Conservation (phyloP, 1,284 basidiomycete species). For the Phellopilus nigrolimitatus region DNA sequence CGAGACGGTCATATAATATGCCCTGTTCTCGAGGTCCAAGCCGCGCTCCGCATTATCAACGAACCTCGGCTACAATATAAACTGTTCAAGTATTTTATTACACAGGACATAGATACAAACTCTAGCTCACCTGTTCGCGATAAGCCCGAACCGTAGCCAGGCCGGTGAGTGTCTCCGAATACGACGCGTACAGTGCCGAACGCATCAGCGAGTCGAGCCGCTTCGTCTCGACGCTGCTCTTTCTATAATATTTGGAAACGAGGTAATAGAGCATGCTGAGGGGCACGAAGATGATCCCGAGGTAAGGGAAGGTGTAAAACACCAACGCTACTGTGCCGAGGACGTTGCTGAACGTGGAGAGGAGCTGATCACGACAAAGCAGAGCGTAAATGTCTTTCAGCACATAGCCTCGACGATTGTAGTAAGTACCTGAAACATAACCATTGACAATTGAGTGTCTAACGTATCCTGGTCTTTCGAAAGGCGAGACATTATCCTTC, state of each 20-base stretch:
- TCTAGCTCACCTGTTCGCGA: slow-evolving; percentile 33
- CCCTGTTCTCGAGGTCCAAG: slow-evolving; percentile 62
- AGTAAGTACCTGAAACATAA: slow-evolving; percentile 32
- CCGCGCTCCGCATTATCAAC: slow-evolving; percentile 41
- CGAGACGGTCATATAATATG: slow-evolving; percentile 73
- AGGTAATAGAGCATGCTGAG: slow-evolving; percentile 46
- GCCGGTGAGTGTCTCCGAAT: slow-evolving; percentile 56
- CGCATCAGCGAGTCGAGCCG: slow-evolving; percentile 67
- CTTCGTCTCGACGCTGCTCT: slow-evolving; percentile 60
- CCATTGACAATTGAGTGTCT: slow-evolving; percentile 44
- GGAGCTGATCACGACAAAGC: slow-evolving; percentile 33
- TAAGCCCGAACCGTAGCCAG: slow-evolving; percentile 63
- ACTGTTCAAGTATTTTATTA: neutral
- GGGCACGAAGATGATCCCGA: slow-evolving; percentile 56
- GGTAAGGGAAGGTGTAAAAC: slow-evolving; percentile 59
- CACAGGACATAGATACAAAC: slow-evolving; percentile 33
- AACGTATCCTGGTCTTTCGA: slow-evolving; percentile 63
- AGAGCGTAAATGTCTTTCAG: too few relatives aligned
- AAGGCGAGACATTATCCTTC: slow-evolving; percentile 53
- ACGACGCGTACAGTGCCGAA: slow-evolving; percentile 58
- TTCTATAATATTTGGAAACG: slow-evolving; percentile 48
- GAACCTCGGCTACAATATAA: slow-evolving; percentile 35
- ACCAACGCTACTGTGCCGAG: slow-evolving; percentile 53
- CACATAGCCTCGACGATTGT: too few relatives aligned
- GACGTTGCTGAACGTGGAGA: slow-evolving; percentile 44